These are phyloP conservation scores for Vaccinium macrocarpon DNA, from an alignment of 148 eudicot genomes.

Conservation along the genomic window DNA sequence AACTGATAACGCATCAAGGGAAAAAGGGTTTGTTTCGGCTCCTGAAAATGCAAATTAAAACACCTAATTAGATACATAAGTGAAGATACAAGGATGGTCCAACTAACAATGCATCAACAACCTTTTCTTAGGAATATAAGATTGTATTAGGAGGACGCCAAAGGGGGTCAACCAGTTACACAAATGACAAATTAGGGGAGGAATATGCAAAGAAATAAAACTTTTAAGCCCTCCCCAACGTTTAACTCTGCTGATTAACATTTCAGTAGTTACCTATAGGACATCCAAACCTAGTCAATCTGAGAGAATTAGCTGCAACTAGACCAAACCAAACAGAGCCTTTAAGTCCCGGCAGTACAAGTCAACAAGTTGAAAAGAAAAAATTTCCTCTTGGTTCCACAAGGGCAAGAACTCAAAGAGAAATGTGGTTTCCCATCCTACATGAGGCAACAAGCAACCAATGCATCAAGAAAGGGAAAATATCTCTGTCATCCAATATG, in stretches of 20 bases:
- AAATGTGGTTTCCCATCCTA: background rate
- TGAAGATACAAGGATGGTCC: background rate
- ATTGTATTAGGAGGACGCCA: background rate
- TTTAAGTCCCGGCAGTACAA: background rate
- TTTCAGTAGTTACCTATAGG: background rate
- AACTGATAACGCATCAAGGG: slow-evolving; percentile 85
- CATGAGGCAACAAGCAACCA: background rate
- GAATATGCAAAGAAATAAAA: background rate
- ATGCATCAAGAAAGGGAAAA: background rate
- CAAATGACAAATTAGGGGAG: background rate
- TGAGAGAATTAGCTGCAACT: background rate
- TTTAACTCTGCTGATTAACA: background rate
- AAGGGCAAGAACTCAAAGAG: background rate
- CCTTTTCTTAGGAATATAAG: background rate
- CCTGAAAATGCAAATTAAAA: slow-evolving; percentile 44
- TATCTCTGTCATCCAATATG: background rate
- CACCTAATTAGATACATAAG: background rate
- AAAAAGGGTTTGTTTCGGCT: slow-evolving; percentile 80
- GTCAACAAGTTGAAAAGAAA: background rate
- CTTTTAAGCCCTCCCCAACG: background rate
- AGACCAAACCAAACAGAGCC: background rate
- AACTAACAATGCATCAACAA: background rate
- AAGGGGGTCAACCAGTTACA: background rate
- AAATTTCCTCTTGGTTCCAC: background rate
- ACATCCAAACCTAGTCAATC: background rate